Conservation (phyloP, 345 rosid genomes). For the Durio zibethinus region DNA sequence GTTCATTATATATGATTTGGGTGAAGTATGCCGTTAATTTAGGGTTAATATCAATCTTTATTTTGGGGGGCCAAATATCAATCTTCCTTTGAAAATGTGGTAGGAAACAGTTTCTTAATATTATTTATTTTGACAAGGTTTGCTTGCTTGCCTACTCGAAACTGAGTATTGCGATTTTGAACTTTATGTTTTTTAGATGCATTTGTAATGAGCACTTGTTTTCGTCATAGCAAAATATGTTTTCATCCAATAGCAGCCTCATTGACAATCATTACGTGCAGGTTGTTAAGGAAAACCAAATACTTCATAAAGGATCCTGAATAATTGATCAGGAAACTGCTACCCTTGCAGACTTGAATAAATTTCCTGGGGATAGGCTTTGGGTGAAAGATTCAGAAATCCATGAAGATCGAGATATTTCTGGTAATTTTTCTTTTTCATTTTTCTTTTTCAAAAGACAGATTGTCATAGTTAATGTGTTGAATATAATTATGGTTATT, state of each 20-base stretch:
- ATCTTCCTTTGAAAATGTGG: background rate
- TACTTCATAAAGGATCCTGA: slow-evolving; percentile 80
- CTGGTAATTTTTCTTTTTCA: slow-evolving; percentile 53
- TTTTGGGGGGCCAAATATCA: background rate
- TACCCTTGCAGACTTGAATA: slow-evolving; percentile 93
- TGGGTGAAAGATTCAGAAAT: slow-evolving; percentile 97
- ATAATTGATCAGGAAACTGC: slow-evolving; percentile 78
- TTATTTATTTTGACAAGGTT: background rate
- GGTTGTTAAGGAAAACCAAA: slow-evolving; percentile 96
- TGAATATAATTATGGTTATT: background rate
- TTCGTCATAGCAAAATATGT: background rate
- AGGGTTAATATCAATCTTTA: background rate
- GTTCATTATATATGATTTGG: background rate
- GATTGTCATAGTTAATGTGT: background rate
- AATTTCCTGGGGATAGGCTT: slow-evolving; percentile 91
- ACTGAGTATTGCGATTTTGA: background rate
- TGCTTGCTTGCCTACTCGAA: background rate
- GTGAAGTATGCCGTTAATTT: background rate
- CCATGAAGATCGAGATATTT: slow-evolving; percentile 93
- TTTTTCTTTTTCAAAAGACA: background rate
- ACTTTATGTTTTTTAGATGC: background rate
- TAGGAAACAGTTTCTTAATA: background rate
- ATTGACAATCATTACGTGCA: slow-evolving; percentile 28
- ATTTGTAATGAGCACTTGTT: slow-evolving; percentile 7
- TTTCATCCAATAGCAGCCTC: background rate